These are phyloP conservation scores for Pythium aphanidermatum DNA, from an alignment of 352 stramenopile species.

Conservation along the genomic window DNA sequence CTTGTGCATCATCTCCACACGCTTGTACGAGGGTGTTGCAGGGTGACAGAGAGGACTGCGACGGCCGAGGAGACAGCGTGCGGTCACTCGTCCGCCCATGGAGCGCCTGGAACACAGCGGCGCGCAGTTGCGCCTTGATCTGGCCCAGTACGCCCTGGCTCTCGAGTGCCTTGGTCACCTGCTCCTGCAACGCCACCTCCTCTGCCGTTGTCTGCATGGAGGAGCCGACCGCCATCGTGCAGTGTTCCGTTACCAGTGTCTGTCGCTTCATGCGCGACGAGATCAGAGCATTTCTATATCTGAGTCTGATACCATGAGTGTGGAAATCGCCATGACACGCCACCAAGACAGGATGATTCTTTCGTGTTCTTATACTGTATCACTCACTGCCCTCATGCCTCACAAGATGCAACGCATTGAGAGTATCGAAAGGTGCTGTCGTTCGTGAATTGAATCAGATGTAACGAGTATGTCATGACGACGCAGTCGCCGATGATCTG, in stretches of 20 bases:
- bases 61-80: neutral
- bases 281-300: too few relatives aligned
- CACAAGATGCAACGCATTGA: too few relatives aligned
- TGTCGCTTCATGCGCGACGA: too few relatives aligned
- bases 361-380: too few relatives aligned
- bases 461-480: conserved; percentile 15
- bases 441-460: too few relatives aligned
- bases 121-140: conserved; percentile 73
- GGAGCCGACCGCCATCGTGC: conserved; percentile 16
- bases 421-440: too few relatives aligned
- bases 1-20: conserved; percentile 26
- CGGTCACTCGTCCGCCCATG: conserved; percentile 15
- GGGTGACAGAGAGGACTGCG: conserved; percentile 7
- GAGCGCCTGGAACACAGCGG: conserved; percentile 74
- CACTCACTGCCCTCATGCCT: too few relatives aligned
- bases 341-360: too few relatives aligned
- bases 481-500: neutral
- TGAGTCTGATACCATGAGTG: too few relatives aligned
- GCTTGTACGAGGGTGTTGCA: conserved; percentile 9
- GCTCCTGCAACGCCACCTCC: conserved; percentile 57
- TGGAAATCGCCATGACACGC: too few relatives aligned
- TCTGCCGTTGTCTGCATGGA: conserved; percentile 32
- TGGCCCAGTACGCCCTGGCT: conserved; percentile 62
- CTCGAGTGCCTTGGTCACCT: conserved; percentile 47
- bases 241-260: too few relatives aligned